These are phyloP conservation scores for Lactifluus rugatus DNA, from an alignment of 768 basidiomycete species.

Conservation along the genomic window DNA sequence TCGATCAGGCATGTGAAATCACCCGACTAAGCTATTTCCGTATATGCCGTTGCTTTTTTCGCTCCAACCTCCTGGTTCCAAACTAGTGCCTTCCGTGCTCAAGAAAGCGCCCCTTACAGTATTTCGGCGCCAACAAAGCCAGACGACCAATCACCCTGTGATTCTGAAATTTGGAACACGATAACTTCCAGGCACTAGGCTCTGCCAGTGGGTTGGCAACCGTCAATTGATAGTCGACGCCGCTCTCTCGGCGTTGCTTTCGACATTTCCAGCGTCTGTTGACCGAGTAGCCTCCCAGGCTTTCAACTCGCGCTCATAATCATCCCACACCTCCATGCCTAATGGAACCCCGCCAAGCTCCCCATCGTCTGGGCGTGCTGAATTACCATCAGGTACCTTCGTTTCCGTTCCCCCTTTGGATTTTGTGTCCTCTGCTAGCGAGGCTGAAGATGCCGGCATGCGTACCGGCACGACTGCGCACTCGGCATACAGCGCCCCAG, in stretches of 20 bases:
- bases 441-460: constrained; percentile 20
- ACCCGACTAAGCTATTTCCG: too few relatives aligned
- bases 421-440: constrained; percentile 18
- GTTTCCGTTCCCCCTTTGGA: constrained; percentile 22
- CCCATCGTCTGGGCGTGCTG: constrained; percentile 44
- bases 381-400: constrained; percentile 25
- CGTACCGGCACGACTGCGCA: constrained; percentile 47
- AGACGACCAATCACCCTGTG: neutral
- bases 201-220: neutral
- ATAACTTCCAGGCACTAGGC: neutral
- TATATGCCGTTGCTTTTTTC: too few relatives aligned
- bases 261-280: neutral
- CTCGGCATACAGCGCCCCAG: constrained; percentile 69
- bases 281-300: constrained; percentile 41
- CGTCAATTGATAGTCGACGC: neutral
- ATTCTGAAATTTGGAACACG: too few relatives aligned
- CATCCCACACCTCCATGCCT: constrained; percentile 69
- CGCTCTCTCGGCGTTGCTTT: neutral
- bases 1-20: too few relatives aligned
- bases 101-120: too few relatives aligned
- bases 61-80: too few relatives aligned
- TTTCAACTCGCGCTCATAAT: constrained; percentile 56
- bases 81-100: too few relatives aligned
- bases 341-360: constrained; percentile 63
- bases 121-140: neutral